Percentiles rank a stretch among this genome's conserved stretches.
Evolutionary conservation across 139 green algal genomes (phyloP).

Genomic region (Tetraselmis striata): DNA sequence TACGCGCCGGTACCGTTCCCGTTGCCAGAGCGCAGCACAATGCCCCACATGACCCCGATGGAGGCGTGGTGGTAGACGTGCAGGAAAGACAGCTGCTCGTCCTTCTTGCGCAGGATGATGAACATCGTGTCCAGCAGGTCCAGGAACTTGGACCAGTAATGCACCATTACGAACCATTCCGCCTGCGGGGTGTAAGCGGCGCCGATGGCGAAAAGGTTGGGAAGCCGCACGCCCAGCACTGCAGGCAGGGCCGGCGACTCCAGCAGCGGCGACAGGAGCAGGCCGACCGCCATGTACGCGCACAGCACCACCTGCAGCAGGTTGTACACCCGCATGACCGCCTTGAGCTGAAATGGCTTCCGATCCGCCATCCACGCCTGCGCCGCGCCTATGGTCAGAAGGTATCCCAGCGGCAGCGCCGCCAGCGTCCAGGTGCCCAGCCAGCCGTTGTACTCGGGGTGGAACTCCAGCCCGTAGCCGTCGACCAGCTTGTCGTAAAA

Average conservation of each 20-base stretch:
- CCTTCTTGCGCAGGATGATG: conserved; percentile 56
- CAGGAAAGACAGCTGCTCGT: conserved; percentile 42
- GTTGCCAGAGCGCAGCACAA: conserved; percentile 25
- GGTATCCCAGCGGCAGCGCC: background rate
- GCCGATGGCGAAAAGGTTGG: background rate
- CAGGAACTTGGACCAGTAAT: background rate
- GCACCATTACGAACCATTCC: background rate
- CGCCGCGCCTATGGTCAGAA: background rate
- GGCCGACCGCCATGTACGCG: background rate
- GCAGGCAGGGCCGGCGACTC: background rate
- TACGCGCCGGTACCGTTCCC: conserved; percentile 33
- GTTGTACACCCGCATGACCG: background rate
- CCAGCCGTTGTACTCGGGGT: background rate
- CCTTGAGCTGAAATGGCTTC: background rate
- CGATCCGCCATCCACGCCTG: background rate
- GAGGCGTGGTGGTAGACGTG: conserved; percentile 49
- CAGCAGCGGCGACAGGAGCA: background rate
- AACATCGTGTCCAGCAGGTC: conserved; percentile 54
- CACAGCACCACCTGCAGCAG: background rate
- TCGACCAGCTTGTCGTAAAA: background rate
- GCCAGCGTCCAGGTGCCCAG: background rate
- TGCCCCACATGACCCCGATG: conserved; percentile 44
- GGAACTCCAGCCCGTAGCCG: background rate
- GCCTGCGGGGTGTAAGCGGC: background rate
- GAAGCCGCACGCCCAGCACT: background rate